phyloP scores from a whole-genome alignment of 306 rosid genomes.

The Trichosanthes truncata region DNA sequence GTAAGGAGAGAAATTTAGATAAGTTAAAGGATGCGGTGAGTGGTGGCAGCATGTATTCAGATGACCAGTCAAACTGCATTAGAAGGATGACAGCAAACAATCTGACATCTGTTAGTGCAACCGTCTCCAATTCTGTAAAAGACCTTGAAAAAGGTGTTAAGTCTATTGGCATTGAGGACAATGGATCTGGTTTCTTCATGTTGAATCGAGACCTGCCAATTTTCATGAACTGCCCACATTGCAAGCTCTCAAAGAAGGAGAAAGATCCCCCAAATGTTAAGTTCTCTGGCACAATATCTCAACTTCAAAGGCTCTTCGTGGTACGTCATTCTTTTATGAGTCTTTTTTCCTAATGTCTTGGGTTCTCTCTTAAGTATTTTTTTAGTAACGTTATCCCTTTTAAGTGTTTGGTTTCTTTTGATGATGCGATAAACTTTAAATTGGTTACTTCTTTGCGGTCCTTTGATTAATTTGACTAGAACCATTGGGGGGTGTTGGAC shows the following conservation, averaged over 20 bases:
- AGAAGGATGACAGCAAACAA: conserved; percentile 32
- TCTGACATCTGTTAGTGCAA: conserved; percentile 25
- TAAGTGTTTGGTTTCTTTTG: not conserved
- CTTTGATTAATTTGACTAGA: not conserved
- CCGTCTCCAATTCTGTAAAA: conserved; percentile 25
- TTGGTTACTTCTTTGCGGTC: not conserved
- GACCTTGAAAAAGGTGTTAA: conserved; percentile 45
- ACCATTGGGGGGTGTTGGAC: not conserved
- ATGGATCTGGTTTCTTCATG: conserved; percentile 58
- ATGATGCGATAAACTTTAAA: not conserved
- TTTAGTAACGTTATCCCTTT: not conserved
- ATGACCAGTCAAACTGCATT: conserved; percentile 25
- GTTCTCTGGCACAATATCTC: conserved; percentile 74
- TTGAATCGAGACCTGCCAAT: conserved; percentile 66
- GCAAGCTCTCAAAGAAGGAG: conserved; percentile 51
- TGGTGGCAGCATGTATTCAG: conserved; percentile 30
- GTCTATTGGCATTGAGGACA: conserved; percentile 36
- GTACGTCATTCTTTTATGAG: conserved; percentile 34
- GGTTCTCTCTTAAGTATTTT: conserved; percentile 2
- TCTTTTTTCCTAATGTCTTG: conserved; percentile 9
- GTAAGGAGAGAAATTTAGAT: conserved; percentile 39
- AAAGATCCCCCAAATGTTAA: conserved; percentile 47
- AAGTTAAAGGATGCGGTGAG: conserved; percentile 38
- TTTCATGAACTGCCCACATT: conserved; percentile 83
- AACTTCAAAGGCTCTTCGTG: conserved; percentile 85